Evolutionary conservation across 371 early-diverging fungal species (phyloP), one percentile per base, ranked within the genome.

Genomic region (Rhizoclosmatium hyalinum): DNA sequence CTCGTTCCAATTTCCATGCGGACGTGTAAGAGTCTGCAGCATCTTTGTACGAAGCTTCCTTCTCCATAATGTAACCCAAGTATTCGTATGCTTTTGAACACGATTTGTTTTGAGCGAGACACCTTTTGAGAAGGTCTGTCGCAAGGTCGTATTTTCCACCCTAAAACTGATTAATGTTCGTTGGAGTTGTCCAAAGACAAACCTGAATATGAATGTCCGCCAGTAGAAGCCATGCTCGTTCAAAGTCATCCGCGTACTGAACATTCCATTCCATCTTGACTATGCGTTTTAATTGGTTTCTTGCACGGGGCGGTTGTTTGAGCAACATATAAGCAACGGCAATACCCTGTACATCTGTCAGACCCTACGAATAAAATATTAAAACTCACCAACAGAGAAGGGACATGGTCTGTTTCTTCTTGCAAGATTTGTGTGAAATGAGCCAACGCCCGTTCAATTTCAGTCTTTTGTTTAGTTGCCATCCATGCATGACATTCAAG

Each of bases 191-290:
- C 41, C 58, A 24, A 58, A 32, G 45, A 24, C 43, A 43, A 60
- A 83, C 84, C 73, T 86, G 83, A 46, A 86, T 86, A 73, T 86
- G 80, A 44, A 84, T 77, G 70, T 86, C 87, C 2, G 83, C 81
- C 8, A 86, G 77, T 6, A 84, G 73, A 5, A 86, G 66, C 83
- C 83, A 84, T 10, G 79, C 78, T 41, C 75, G 61, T 75, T 86
- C 87, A 65, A 84, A 83, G 5, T 86, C 82, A 45, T 80, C 74
- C 1, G 77, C 77, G 50, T 80, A 73, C 57, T 85, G 79, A 14
- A 32, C 24, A 3, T 14, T 77, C 85, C 84, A 84, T 12, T 86
- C 84, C 78, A 80, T 76, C 53, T 86, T 86, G n/a, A 79, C 68
- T 14, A 86, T 76, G 10, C 85, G 77, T 64, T 86, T 84, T 6